Conservation (phyloP, 495 filamentous ascomycete species). For the Lasiosphaeria ovina region DNA sequence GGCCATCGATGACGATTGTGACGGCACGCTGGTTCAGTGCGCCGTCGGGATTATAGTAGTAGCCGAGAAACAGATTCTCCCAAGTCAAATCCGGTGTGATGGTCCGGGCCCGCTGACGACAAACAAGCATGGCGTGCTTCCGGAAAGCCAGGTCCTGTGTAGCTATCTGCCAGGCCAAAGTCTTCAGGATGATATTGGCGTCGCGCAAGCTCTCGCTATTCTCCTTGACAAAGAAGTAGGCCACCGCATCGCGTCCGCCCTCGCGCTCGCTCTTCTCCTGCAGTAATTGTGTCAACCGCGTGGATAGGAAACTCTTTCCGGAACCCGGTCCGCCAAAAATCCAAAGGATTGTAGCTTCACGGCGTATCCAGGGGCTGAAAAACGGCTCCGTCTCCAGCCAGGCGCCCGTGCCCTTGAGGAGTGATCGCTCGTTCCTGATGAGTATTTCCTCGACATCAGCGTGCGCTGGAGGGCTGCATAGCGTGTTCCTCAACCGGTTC, state of each 20-base stretch:
- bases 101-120: conserved; percentile 3
- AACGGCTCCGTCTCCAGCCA: conserved; percentile 10
- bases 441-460: conserved; percentile 10
- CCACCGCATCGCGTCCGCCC: conserved; percentile 2
- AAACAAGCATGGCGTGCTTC: conserved; percentile 5
- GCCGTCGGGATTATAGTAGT: background rate
- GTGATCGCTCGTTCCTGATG: conserved; percentile 5
- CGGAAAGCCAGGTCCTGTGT: conserved; percentile 5
- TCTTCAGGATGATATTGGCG: conserved; percentile 15
- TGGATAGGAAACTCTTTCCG: conserved; percentile 16
- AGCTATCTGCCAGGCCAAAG: conserved; percentile 15
- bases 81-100: conserved; percentile 7
- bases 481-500: background rate
- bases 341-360: conserved; percentile 13
- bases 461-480: conserved; percentile 6
- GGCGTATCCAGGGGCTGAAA: conserved; percentile 10
- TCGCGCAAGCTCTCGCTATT: conserved; percentile 17
- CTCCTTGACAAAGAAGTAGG: conserved; percentile 16
- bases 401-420: conserved; percentile 11
- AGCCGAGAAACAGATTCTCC: conserved; percentile 12
- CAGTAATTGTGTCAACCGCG: conserved; percentile 8
- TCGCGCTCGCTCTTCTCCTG: background rate
- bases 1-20: conserved; percentile 9
- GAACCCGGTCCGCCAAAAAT: conserved; percentile 16
- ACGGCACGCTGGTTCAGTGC: background rate